Base-by-base conservation (phyloP, 1,139 yeast species). In the Kazachstania sp. region DNA sequence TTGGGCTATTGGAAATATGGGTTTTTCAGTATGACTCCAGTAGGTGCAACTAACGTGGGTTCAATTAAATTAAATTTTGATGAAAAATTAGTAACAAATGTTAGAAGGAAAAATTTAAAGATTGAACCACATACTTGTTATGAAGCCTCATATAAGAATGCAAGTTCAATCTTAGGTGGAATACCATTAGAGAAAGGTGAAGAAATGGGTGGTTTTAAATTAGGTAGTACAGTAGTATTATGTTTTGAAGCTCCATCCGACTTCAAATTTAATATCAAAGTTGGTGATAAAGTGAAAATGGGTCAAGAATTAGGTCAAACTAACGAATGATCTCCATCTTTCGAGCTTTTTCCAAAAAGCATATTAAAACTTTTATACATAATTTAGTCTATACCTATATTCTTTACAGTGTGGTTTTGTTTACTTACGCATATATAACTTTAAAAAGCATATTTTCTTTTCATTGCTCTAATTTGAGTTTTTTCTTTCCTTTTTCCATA, bases 31-130 rank as follows among this genome's bases (percentile, higher is more conserved):
- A 94, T 94, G 99, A 90, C 95, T 2, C 97, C 98, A 0, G 98
- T 94, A 11, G 99, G 99, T 26, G 99, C 99, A 29, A 94, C 98
- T 6, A 94, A 94, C 66, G 99, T 94, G 37, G 99, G 99, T 18
- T 84, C 95, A 59, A 92, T 94, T 55, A 81, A 85, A 49, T 78
- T 94, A 54, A 87, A 90, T 63, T 94, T 94, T 60, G 99, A 94
- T 68, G 83, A 85, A 67, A 92, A 87, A 61, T 75, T 94, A 60
- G 78, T 83, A 48, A 94, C 98, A 4, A 94, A 94, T 41, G 57
- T 54, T n/a, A 58, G 51, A 38, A 53, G 59, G 36, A 53, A 54
- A 15, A 53, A 50, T 19, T 4, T 16, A 13, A 84, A 54, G 35
- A 37, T 30, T 68, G 69, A 60, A 18, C 85, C 85, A 59, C 81